phyloP scores from a whole-genome alignment of 1,284 basidiomycete genomes.

The Mrakiaceae sp. region DNA sequence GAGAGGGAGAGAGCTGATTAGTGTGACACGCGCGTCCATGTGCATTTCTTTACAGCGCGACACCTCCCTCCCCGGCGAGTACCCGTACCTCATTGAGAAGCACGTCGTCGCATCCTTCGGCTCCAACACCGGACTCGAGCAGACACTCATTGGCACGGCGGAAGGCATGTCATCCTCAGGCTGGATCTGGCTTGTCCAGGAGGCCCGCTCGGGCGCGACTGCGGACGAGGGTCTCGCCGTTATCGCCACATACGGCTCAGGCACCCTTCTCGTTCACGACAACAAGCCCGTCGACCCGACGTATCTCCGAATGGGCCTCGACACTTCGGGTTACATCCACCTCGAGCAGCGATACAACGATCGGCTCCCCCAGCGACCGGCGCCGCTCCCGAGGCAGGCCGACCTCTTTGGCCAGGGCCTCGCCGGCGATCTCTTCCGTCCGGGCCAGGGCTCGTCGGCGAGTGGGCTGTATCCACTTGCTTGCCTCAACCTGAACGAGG shows the following conservation, averaged over 20 bases:
- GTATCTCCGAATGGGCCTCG: background rate
- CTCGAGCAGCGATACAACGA: no score
- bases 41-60: background rate
- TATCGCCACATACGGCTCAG: conserved; percentile 8
- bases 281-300: background rate
- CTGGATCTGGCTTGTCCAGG: conserved; percentile 17
- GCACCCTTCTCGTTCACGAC: conserved; percentile 13
- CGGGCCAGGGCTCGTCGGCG: no score
- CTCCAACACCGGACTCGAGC: conserved; percentile 14
- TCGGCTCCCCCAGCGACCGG: no score
- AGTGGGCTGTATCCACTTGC: conserved; percentile 1
- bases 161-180: conserved; percentile 11
- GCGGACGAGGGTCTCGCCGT: conserved; percentile 10
- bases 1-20: background rate
- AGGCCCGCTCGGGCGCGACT: background rate
- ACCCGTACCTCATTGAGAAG: conserved; percentile 11
- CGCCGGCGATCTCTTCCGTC: no score
- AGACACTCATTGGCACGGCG: conserved; percentile 14
- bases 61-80: background rate
- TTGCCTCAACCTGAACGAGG: conserved; percentile 11
- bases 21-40: background rate
- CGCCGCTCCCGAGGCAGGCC: no score
- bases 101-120: conserved; percentile 15
- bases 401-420: no score
- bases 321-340: no score